A percentile compares a stretch with the other conserved stretches of the same genome.
phyloP scores from a whole-genome alignment of 805 yeast species.

The Dipodascus albidus region DNA sequence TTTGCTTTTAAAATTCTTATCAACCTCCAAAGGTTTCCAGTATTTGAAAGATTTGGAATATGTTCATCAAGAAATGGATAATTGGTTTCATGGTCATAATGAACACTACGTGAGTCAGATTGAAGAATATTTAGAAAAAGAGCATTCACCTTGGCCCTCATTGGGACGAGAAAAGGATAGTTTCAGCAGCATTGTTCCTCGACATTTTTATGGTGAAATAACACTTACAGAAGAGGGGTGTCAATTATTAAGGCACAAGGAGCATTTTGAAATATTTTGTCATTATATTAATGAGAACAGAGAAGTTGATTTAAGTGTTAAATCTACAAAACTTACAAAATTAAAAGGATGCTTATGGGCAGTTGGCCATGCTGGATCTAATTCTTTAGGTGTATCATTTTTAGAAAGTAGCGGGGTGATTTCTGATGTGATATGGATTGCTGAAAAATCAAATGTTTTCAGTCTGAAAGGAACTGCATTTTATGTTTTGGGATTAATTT shows the following conservation, averaged over 20 bases:
- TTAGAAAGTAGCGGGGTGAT: slow-evolving; percentile 42
- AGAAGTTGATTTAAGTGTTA: slow-evolving; percentile 14
- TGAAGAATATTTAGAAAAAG: slow-evolving; percentile 22
- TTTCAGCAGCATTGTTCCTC: slow-evolving; percentile 27
- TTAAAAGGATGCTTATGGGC: slow-evolving; percentile 81
- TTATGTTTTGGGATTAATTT: slow-evolving; percentile 61
- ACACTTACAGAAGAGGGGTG: slow-evolving; percentile 77
- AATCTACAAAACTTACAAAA: slow-evolving; percentile 29
- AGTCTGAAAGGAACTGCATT: slow-evolving; percentile 68
- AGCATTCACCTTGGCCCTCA: slow-evolving; percentile 10
- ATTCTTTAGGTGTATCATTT: slow-evolving; percentile 53
- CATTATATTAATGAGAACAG: slow-evolving; percentile 18
- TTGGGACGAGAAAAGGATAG: neutral
- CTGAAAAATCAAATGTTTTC: slow-evolving; percentile 37
- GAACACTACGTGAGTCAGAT: slow-evolving; percentile 24
- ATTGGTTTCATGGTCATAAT: slow-evolving; percentile 43
- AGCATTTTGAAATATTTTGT: slow-evolving; percentile 26
- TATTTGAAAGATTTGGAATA: slow-evolving; percentile 49
- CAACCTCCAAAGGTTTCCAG: slow-evolving; percentile 58
- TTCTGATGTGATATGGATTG: slow-evolving; percentile 41
- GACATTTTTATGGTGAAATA: slow-evolving; percentile 70
- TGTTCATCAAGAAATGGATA: slow-evolving; percentile 51
- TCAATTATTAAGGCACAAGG: slow-evolving; percentile 41
- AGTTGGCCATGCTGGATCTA: slow-evolving; percentile 69
- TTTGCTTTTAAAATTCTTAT: slow-evolving; percentile 50